Conservation (phyloP, 1,284 basidiomycete species). For the Heterobasidion parviporum region DNA sequence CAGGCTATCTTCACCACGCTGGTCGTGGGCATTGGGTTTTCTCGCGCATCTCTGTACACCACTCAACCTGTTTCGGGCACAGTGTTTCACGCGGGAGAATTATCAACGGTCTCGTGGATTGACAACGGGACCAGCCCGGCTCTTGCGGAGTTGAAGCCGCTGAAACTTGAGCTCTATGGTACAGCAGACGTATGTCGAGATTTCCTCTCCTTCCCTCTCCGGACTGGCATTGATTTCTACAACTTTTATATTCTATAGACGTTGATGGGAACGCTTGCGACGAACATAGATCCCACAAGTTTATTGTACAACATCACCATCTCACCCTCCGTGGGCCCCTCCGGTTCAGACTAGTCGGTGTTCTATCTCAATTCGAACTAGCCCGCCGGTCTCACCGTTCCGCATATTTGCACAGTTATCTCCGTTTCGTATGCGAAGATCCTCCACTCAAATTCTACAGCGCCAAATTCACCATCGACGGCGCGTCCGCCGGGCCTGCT, state of each 20-base stretch:
- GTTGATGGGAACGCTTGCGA: conserved; percentile 24
- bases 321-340: conserved; percentile 18
- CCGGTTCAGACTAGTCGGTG: conserved; percentile 25
- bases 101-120: conserved; percentile 34
- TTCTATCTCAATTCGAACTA: not conserved
- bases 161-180: conserved; percentile 35
- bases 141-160: conserved; percentile 28
- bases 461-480: conserved; percentile 32
- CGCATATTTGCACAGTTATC: conserved; percentile 14
- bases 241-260: conserved; percentile 16
- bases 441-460: conserved; percentile 20
- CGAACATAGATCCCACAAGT: conserved; percentile 23
- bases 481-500: conserved; percentile 23
- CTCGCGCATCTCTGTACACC: conserved; percentile 31
- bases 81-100: conserved; percentile 30
- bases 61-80: conserved; percentile 40
- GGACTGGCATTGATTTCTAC: not conserved
- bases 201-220: not conserved
- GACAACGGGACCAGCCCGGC: conserved; percentile 33
- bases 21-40: conserved; percentile 6
- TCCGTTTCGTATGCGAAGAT: conserved; percentile 21
- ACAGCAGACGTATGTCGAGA: conserved; percentile 27
- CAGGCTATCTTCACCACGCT: not conserved
- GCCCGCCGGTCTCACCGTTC: not conserved
- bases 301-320: conserved; percentile 19